These are phyloP conservation scores for Waltergamsia citrina DNA, from an alignment of 2,329 filamentous ascomycete species.

Conservation along the genomic window DNA sequence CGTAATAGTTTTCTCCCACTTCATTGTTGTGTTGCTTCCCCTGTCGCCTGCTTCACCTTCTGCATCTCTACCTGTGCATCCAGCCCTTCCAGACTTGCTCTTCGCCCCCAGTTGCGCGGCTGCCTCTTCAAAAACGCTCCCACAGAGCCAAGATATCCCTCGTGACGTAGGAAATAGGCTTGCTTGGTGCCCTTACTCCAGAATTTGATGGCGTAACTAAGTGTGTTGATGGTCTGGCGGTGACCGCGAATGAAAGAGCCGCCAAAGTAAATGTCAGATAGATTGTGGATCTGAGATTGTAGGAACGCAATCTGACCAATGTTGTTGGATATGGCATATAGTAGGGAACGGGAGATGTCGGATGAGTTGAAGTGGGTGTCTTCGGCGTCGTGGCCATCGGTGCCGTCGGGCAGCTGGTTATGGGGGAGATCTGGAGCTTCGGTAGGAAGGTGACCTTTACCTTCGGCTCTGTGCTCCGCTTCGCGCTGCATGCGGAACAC, in stretches of 20 bases:
- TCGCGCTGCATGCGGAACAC: conserved; percentile 88
- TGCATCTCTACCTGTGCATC: too few relatives aligned
- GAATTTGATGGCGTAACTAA: conserved; percentile 94
- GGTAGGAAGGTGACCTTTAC: conserved; percentile 36
- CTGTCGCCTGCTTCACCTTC: too few relatives aligned
- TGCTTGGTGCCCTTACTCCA: conserved; percentile 93
- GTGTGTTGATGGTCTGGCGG: conserved; percentile 93
- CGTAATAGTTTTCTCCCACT: too few relatives aligned
- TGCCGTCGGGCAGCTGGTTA: neutral
- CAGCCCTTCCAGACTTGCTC: conserved; percentile 60
- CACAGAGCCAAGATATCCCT: conserved; percentile 89
- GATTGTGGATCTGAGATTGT: conserved; percentile 88
- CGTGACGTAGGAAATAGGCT: conserved; percentile 90
- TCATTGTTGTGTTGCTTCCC: too few relatives aligned
- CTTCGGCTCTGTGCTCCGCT: conserved; percentile 70
- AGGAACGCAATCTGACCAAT: conserved; percentile 96
- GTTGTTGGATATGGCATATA: conserved; percentile 96
- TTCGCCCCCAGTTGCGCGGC: conserved; percentile 81
- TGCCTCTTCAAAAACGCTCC: conserved; percentile 90
- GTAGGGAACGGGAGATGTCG: conserved; percentile 82
- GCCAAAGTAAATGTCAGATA: conserved; percentile 94
- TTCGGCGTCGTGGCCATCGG: conserved; percentile 20
- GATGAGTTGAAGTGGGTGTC: conserved; percentile 55
- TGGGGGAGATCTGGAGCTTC: too few relatives aligned
- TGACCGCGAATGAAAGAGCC: conserved; percentile 95